Evolutionary conservation across 495 filamentous ascomycete genomes (phyloP), one percentile per base, ranked within the genome.

Genomic region (Lichina pygmaea): DNA sequence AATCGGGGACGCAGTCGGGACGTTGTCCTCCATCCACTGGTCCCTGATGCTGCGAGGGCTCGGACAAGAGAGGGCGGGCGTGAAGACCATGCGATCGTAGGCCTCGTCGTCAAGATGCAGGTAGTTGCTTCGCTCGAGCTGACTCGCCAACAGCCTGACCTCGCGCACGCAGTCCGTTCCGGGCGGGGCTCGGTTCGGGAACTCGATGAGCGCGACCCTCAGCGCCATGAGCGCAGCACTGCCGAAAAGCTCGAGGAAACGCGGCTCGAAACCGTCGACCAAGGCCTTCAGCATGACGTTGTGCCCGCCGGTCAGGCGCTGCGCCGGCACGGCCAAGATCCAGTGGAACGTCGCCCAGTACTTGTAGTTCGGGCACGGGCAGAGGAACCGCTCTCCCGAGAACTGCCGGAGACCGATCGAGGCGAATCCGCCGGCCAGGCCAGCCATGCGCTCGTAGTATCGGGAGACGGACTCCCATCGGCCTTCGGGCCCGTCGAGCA

Each of bases 381-480:
- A 91, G 16, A 55, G 56, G 49, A 71, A 65, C 32, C 63, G 62
- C 0, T 74, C 70, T 49, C 67, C 73, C 33, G 66, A 64, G 53
- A 92, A 97, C 51, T 91, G 78, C 33, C 86, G 75, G 6, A 93
- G 64, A 2, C 77, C 67, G 12, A 95, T 60, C 7, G 86, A 69
- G 0, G 86, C 76, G 55, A 73, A 99, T 3, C 91, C 91, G 13
- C 78, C 75, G 0, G 73, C 81, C 1, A 94, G 61, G 2, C 85
- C 89, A 7, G 72, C 77, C 78, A 93, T 86, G 16, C 81, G 70
- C 52, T 83, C 77, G 48, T 66, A 66, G 59, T 94, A 83, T 8
- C 58, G 54, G 50, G 84, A 74, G 48, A 81, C 73, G 3, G 60
- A 50, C 43, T 81, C 61, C 55, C 66, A 89, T 4, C 57, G 58